These are phyloP conservation scores for Tricharina praecox DNA, from an alignment of 495 filamentous ascomycete genomes.

Conservation along the genomic window DNA sequence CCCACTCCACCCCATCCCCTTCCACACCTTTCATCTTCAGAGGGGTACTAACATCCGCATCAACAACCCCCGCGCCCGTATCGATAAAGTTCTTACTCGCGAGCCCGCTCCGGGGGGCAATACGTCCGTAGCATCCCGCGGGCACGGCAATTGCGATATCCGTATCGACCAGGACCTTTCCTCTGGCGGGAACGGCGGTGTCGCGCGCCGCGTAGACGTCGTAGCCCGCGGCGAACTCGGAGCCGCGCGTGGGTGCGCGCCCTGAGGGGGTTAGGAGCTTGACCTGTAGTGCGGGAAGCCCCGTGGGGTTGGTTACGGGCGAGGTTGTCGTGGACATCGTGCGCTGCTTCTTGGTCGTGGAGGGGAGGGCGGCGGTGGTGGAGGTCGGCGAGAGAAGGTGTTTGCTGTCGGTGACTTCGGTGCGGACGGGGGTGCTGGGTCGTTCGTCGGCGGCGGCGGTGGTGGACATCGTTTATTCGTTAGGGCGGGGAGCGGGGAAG, in stretches of 20 bases:
- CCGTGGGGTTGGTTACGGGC: background rate
- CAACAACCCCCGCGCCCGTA: slow-evolving; percentile 86
- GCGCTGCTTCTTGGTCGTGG: background rate
- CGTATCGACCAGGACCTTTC: slow-evolving; percentile 74
- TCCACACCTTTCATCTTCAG: too few species aligned
- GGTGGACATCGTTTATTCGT: background rate
- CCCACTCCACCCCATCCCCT: too few species aligned
- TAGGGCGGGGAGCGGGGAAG: too few species aligned
- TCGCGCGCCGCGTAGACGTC: slow-evolving; percentile 63
- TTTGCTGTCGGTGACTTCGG: background rate
- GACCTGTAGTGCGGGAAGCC: slow-evolving; percentile 48
- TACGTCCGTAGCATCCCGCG: slow-evolving; percentile 72
- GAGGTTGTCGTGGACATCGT: background rate
- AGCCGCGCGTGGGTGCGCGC: slow-evolving; percentile 67
- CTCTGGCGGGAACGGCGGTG: slow-evolving; percentile 59
- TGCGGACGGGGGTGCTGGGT: background rate
- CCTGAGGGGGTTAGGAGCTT: slow-evolving; percentile 67
- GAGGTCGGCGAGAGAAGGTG: background rate
- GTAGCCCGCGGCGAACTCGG: slow-evolving; percentile 79
- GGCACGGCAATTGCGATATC: slow-evolving; percentile 80
- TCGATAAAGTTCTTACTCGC: slow-evolving; percentile 90
- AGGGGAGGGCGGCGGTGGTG: background rate
- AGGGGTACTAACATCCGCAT: slow-evolving; percentile 50
- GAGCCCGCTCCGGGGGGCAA: slow-evolving; percentile 82
- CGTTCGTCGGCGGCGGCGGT: background rate